These are phyloP conservation scores for Aspergillus neotritici DNA, from an alignment of 2,329 filamentous ascomycete genomes.

Conservation along the genomic window DNA sequence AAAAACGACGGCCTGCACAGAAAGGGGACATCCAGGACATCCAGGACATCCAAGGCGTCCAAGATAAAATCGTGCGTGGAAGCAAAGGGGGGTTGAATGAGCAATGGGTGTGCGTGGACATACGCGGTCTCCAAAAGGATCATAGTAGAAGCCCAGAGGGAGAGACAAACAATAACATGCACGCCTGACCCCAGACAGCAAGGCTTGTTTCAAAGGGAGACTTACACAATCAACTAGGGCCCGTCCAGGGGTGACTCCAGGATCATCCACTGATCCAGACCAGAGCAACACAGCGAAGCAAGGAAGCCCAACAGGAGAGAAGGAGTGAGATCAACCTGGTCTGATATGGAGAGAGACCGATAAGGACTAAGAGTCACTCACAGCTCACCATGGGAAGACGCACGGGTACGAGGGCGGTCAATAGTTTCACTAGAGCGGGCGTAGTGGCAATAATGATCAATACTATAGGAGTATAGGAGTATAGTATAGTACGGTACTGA, in stretches of 20 bases:
- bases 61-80: slow-evolving; percentile 32
- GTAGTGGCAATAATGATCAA: slow-evolving; percentile 3
- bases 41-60: slow-evolving; percentile 3
- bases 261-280: no score
- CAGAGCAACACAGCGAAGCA: no score
- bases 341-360: neutral
- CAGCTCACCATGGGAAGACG: slow-evolving; percentile 6
- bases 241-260: no score
- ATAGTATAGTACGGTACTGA: neutral
- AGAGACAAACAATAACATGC: no score
- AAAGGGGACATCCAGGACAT: neutral
- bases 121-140: no score
- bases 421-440: neutral
- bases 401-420: neutral
- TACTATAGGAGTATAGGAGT: neutral
- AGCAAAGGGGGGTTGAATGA: slow-evolving; percentile 20
- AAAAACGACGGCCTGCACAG: neutral
- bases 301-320: no score
- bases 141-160: no score
- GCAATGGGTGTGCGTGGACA: neutral
- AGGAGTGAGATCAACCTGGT: neutral
- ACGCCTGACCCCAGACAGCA: no score
- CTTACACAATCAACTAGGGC: no score
- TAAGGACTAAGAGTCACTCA: slow-evolving; percentile 3
- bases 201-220: no score